A percentile compares a stretch with the other conserved stretches of the same genome.
phyloP scores from a whole-genome alignment of 345 rosid species.

The Camelina sativa region DNA sequence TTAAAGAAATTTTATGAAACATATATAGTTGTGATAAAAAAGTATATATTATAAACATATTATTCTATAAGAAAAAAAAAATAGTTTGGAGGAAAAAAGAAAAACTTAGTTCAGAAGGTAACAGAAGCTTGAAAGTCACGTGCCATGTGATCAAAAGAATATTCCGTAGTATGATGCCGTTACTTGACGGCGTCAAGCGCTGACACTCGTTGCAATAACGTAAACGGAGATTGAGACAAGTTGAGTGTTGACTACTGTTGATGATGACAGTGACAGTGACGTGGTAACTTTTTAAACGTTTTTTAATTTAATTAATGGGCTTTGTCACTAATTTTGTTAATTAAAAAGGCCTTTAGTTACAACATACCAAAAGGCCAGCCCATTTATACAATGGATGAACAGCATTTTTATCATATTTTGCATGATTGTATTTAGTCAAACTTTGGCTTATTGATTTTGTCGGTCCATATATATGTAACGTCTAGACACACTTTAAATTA shows the following conservation, averaged over 20 bases:
- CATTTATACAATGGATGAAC: background rate
- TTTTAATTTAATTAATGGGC: background rate
- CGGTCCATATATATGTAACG: conserved; percentile 20
- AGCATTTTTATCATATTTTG: background rate
- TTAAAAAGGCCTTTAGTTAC: background rate
- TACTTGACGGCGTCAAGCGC: conserved; percentile 32
- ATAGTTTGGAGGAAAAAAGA: conserved; percentile 9
- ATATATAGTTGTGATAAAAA: background rate
- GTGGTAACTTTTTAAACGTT: background rate
- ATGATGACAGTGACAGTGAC: conserved; percentile 19
- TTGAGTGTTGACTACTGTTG: background rate
- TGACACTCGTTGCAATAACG: conserved; percentile 1
- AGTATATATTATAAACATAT: too few relatives aligned
- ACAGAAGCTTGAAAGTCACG: conserved; percentile 39
- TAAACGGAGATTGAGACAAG: conserved; percentile 16
- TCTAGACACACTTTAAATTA: background rate
- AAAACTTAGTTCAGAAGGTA: conserved; percentile 36
- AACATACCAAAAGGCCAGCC: background rate
- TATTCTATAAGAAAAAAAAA: background rate
- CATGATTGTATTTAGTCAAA: conserved; percentile 6
- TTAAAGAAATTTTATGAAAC: background rate
- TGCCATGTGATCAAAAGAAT: conserved; percentile 45
- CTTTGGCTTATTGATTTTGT: conserved; percentile 22
- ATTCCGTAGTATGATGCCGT: conserved; percentile 33
- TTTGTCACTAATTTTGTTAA: background rate